Evolutionary conservation across 306 rosid genomes (phyloP).

Genomic region (Acacia crassicarpa): DNA sequence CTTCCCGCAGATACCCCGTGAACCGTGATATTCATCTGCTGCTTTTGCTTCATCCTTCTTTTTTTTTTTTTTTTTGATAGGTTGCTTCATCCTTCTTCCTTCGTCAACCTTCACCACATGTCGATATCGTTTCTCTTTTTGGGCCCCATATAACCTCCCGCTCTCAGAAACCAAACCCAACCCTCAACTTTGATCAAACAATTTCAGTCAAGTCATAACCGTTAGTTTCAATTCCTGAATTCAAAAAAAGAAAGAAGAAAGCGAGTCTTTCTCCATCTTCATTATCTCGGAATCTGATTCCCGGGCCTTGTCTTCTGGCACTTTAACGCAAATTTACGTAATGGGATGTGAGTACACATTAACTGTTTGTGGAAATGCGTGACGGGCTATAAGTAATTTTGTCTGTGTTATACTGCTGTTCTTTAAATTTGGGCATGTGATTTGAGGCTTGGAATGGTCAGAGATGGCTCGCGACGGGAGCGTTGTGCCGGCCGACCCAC

Average conservation of each 20-base stretch:
- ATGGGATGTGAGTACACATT: slow-evolving; percentile 1
- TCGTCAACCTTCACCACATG: neutral
- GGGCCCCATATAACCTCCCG: neutral
- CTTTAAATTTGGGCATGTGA: slow-evolving; percentile 33
- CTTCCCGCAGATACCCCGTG: neutral
- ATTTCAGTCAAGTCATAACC: neutral
- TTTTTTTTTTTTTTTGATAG: too few species aligned
- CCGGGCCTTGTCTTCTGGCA: neutral
- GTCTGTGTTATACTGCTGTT: too few species aligned
- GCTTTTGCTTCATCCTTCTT: neutral
- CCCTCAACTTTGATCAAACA: neutral
- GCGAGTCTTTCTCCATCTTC: neutral
- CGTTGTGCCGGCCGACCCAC: slow-evolving; percentile 76
- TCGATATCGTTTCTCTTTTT: too few species aligned
- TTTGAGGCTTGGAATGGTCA: slow-evolving; percentile 41
- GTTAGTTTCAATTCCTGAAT: neutral
- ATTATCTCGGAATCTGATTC: slow-evolving; percentile 6
- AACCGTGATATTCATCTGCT: neutral
- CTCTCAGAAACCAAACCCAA: neutral
- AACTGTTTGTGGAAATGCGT: slow-evolving; percentile 30
- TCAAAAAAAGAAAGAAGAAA: neutral
- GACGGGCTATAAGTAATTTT: neutral
- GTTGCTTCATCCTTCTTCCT: neutral
- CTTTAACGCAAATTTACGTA: neutral
- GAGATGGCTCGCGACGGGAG: slow-evolving; percentile 78